These are phyloP conservation scores for Posidonia australis DNA, from an alignment of 106 monocot species.

Conservation along the genomic window DNA sequence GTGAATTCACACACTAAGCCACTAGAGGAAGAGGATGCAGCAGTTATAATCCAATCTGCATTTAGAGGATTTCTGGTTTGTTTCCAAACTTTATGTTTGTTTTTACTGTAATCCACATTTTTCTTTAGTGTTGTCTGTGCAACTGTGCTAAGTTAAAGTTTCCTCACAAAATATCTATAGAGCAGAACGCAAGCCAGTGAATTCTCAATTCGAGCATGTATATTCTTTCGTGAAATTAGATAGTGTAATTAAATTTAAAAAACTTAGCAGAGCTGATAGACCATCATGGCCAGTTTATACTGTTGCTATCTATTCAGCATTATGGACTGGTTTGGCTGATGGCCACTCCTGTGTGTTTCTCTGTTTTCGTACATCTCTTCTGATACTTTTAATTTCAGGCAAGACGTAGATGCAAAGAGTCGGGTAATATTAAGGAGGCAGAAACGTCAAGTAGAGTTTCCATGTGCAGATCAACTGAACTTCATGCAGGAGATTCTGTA, in stretches of 20 bases:
- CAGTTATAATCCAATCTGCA: conserved; percentile 7
- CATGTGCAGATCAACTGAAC: background rate
- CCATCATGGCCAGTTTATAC: no score
- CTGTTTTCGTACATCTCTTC: no score
- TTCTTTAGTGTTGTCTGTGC: background rate
- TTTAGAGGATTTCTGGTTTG: conserved; percentile 11
- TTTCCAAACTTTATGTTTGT: background rate
- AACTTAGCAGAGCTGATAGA: no score
- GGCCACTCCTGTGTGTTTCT: no score
- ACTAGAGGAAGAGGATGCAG: conserved; percentile 2
- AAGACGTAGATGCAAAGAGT: background rate
- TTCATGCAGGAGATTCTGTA: conserved; percentile 8
- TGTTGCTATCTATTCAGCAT: no score
- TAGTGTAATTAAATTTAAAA: no score
- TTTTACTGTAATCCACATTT: background rate
- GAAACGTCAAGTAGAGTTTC: background rate
- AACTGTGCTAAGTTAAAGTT: no score
- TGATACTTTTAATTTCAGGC: conserved; percentile 1
- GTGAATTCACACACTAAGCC: background rate
- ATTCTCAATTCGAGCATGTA: no score
- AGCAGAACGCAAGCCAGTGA: no score
- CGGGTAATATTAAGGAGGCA: background rate
- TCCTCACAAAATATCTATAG: no score
- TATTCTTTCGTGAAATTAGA: no score
- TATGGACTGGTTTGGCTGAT: no score